A percentile compares a stretch with the other conserved stretches of the same genome.
Conservation (phyloP, 768 basidiomycete species). For the Rhodocollybia butyracea region DNA sequence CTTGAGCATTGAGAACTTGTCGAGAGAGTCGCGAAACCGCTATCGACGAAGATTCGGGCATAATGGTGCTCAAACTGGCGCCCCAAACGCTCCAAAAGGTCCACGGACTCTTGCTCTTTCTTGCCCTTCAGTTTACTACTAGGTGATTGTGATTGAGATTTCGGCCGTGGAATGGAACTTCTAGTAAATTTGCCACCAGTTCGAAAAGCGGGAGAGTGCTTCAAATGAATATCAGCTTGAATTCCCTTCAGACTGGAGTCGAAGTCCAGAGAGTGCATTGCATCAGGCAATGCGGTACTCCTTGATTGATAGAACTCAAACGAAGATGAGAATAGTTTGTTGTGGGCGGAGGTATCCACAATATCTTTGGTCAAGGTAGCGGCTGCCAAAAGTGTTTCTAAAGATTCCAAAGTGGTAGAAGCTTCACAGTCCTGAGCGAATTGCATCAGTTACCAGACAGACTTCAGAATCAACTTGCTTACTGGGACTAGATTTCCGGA, state of each 20-base stretch:
- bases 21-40: not conserved
- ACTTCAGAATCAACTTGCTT: not conserved
- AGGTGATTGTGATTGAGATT: not conserved
- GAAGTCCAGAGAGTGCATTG: not conserved
- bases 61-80: not conserved
- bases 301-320: not conserved
- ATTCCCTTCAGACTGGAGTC: not conserved
- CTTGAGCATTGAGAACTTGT: not conserved
- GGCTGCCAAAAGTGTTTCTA: constrained; percentile 2
- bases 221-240: not conserved
- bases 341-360: not conserved
- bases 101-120: not conserved
- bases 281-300: not conserved
- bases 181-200: not conserved
- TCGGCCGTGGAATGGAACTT: not conserved
- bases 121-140: not conserved
- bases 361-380: not conserved
- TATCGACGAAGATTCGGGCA: not conserved
- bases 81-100: not conserved
- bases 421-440: not conserved
- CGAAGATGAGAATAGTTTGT: not conserved
- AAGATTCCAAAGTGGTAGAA: not conserved
- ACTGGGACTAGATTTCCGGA: not conserved
- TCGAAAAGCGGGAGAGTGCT: not conserved
- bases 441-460: not conserved